These are phyloP conservation scores for Hygrophorus russula DNA, from an alignment of 768 basidiomycete species.

Conservation along the genomic window DNA sequence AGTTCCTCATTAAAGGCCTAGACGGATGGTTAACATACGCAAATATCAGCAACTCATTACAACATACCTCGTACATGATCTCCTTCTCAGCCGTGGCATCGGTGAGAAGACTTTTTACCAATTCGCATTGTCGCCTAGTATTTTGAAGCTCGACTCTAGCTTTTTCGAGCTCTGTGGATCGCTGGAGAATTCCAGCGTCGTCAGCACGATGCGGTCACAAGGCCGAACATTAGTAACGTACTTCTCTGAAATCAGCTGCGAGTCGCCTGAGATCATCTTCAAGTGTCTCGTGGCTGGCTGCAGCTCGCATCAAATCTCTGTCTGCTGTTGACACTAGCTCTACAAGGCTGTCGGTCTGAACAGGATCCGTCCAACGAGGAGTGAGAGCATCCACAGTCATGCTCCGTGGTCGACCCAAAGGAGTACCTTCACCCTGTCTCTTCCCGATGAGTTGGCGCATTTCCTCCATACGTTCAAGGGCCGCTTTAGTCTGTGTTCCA, in stretches of 20 bases:
- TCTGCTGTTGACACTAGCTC: constrained; percentile 49
- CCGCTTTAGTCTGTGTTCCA: constrained; percentile 49
- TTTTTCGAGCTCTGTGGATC: constrained; percentile 50
- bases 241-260: constrained; percentile 45
- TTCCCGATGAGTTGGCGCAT: constrained; percentile 66
- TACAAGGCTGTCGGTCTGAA: constrained; percentile 22
- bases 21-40: not conserved
- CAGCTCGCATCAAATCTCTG: constrained; percentile 36
- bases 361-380: not conserved
- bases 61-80: constrained; percentile 82
- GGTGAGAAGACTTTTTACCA: constrained; percentile 65
- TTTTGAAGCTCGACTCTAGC: constrained; percentile 55
- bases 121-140: constrained; percentile 61
- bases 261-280: constrained; percentile 38
- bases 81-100: constrained; percentile 83
- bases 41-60: not conserved
- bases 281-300: constrained; percentile 45
- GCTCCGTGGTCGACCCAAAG: constrained; percentile 35
- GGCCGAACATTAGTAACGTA: constrained; percentile 16
- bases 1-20: constrained; percentile 94
- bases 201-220: not conserved
- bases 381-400: constrained; percentile 19
- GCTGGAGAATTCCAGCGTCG: constrained; percentile 29
- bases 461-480: constrained; percentile 71
- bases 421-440: constrained; percentile 42